Base-by-base conservation (phyloP, 768 basidiomycete genomes). In the Goffeauzyma gilvescens region DNA sequence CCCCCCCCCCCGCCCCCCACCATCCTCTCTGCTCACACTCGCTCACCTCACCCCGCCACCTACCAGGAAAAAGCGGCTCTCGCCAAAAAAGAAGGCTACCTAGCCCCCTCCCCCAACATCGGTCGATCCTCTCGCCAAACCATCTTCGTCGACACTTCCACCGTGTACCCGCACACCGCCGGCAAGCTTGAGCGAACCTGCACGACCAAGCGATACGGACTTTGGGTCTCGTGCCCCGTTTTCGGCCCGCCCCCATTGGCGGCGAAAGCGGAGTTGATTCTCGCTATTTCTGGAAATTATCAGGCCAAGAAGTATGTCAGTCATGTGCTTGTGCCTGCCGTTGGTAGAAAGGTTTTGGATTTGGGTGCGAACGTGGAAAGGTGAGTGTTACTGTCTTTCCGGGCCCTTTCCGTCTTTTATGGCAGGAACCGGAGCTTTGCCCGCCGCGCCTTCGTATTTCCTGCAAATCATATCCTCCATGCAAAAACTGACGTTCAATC, bases 141-240 rank as follows among this genome's bases (percentile, higher is more conserved):
- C 59, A 79, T 83, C 34, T 84, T 87, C 50, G 77, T 85, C 24
- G 84, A 89, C 52, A 83, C 79, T 10, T 76, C 76, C 64, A 89
- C 84, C 2, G 81, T 82, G 26, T 65, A 56, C 58, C 64, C 65
- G 13, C 38, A 53, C 6, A 62, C 61, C 5, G 58, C 62, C 3
- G 64, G 62, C 39, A 52, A 54, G 58, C 69, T 89, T 17, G 82
- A 87, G 58, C 67, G 59, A 6, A 66, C 78, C 12, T 65, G 84
- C 21, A 74, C 79, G 2, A 57, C 69, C 15, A 66, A 73, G 42
- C 70, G 72, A 1, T 72, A 74, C 52, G 67, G 72, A 23, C 73
- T 69, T 50, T 73, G 84, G 52, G 71, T 90, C 41, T 72, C 76
- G 14, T 75, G 74, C 32, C 86, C 83, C 3, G 77, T 89, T 17